Evolutionary conservation across 2,329 filamentous ascomycete species (phyloP), one percentile per base, ranked within the genome.

Genomic region (Trematosphaeria pertusa): DNA sequence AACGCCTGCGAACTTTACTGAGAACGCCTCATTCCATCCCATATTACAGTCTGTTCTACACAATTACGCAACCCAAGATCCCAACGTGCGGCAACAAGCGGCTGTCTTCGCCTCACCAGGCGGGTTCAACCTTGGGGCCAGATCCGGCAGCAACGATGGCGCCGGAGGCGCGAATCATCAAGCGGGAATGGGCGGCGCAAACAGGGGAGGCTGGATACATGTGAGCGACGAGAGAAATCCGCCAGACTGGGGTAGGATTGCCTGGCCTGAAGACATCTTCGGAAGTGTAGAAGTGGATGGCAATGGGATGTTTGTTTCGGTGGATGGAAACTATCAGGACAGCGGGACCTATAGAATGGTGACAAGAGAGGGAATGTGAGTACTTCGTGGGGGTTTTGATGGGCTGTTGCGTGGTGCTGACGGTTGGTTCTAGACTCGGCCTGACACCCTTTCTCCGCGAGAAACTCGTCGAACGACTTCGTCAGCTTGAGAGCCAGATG

Each of bases 231-330:
- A 69, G 60, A 72, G 84, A 49, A 78, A 81, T 50, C 82, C 83
- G 26, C 83, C 84, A 2, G 84, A 87, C 49, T 87, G 77, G 67
- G 84, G 84, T 1, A 66, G 84, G n/a, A 85, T 86, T 51, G 81
- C 84, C 40, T 84, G 79, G 79, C 83, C 84, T 0, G 84, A 87
- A 62, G 84, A 87, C 68, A 87, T 87, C 38, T 82, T 87, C 61
- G 84, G 84, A 11, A 86, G 82, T 56, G 62, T 87, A 18, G 83
- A 87, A 65, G 80, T 87, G 4, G 82, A 86, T 67, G 75, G 74
- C 0, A 54, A 76, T 14, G 84, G 84, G 1, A 69, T 73, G n/a
- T 84, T 86, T 65, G 77, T 81, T 14, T 80, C 78, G 34, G 76
- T 37, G 75, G 77, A 47, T 20, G 83, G 83, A 9, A 78, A 78